Percentiles rank a stretch among this genome's conserved stretches.
phyloP scores from a whole-genome alignment of 2,329 filamentous ascomycete species.

The Colletotrichum acutatum region DNA sequence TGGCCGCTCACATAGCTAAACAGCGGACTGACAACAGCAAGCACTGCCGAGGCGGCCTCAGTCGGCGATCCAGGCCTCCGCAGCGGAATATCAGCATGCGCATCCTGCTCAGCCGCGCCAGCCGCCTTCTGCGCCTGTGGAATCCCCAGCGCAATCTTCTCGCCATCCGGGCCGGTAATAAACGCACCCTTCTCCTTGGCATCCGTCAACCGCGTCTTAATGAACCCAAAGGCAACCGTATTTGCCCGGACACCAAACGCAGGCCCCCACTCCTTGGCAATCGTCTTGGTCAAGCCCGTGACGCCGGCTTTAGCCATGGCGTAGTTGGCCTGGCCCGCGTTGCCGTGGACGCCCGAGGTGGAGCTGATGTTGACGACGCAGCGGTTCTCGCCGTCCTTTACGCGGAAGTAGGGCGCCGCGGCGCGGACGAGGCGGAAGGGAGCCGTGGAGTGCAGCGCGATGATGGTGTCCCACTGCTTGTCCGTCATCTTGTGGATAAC shows the following conservation, averaged over 20 bases:
- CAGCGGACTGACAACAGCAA: slow-evolving; percentile 83
- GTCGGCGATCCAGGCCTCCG: slow-evolving; percentile 80
- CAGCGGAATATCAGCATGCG: slow-evolving; percentile 79
- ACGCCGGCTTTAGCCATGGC: slow-evolving; percentile 86
- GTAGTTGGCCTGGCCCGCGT: slow-evolving; percentile 93
- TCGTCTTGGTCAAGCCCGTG: slow-evolving; percentile 85
- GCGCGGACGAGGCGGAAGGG: slow-evolving; percentile 86
- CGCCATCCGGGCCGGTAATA: slow-evolving; percentile 78
- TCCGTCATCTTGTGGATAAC: slow-evolving; percentile 91
- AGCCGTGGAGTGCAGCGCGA: slow-evolving; percentile 84
- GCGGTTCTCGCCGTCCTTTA: slow-evolving; percentile 82
- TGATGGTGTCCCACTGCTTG: slow-evolving; percentile 91
- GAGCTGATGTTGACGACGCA: slow-evolving; percentile 86
- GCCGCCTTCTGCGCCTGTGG: slow-evolving; percentile 66
- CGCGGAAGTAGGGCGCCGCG: slow-evolving; percentile 87
- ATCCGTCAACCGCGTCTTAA: slow-evolving; percentile 82
- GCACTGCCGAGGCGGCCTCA: slow-evolving; percentile 81
- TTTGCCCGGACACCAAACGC: slow-evolving; percentile 85
- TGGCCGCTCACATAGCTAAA: slow-evolving; percentile 89
- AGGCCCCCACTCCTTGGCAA: slow-evolving; percentile 90
- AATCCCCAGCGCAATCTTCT: slow-evolving; percentile 80
- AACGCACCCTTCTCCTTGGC: slow-evolving; percentile 88
- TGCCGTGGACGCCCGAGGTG: slow-evolving; percentile 85
- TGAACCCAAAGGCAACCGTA: slow-evolving; percentile 86
- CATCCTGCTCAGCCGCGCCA: slow-evolving; percentile 54